These are phyloP conservation scores for Candida glaebosa DNA, from an alignment of 805 yeast species.

Conservation along the genomic window DNA sequence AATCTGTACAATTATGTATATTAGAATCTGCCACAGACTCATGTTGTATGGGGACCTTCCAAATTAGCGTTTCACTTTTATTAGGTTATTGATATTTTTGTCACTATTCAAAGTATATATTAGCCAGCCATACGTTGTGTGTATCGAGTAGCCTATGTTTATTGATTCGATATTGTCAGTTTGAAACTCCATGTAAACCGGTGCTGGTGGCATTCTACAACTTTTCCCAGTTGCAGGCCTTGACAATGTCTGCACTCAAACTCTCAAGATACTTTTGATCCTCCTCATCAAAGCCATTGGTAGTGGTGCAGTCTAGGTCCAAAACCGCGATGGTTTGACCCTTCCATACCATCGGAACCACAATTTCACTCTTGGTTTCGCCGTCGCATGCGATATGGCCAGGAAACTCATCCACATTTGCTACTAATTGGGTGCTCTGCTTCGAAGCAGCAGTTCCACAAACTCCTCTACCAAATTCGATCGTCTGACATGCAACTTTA, in stretches of 20 bases:
- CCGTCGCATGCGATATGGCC: constrained; percentile 98
- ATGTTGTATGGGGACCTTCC: not conserved
- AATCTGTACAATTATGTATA: not conserved
- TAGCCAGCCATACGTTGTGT: not conserved
- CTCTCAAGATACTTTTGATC: constrained; percentile 61
- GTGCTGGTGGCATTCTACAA: not conserved
- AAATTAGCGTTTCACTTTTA: no score
- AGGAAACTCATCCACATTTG: constrained; percentile 73
- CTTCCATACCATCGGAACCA: constrained; percentile 66
- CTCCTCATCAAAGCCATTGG: constrained; percentile 60
- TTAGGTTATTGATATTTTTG: no score
- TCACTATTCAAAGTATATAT: no score
- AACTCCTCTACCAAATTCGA: constrained; percentile 78
- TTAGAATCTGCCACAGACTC: not conserved
- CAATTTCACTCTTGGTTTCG: constrained; percentile 88
- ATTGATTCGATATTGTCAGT: not conserved
- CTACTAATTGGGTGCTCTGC: constrained; percentile 65
- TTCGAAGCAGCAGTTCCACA: constrained; percentile 80
- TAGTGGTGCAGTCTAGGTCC: constrained; percentile 75
- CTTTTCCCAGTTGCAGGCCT: constrained; percentile 48
- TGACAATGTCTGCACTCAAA: constrained; percentile 51
- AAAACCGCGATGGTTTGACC: constrained; percentile 63
- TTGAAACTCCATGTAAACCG: not conserved
- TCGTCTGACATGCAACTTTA: constrained; percentile 90
- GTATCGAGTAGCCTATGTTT: not conserved